Base-by-base conservation (phyloP, 2,329 filamentous ascomycete species). In the Fusarium equiseti region DNA sequence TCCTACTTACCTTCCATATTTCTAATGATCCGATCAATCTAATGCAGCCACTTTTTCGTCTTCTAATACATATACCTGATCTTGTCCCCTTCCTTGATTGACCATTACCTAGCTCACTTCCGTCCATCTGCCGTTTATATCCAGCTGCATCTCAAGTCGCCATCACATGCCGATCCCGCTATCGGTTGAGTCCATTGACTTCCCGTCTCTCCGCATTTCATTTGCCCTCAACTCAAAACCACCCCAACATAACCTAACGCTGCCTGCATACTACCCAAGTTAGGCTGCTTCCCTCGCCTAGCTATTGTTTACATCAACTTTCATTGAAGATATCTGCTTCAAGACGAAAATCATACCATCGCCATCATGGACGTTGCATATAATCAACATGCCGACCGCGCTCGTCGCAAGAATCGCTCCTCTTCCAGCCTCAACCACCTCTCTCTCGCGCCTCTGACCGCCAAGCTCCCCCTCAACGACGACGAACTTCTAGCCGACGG, bases 361-460 rank as follows among this genome's bases (percentile, higher is more conserved):
- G n/a, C 24, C 63, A 68, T 57, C 64, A 78, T 90, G 88, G 89
- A 90, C 70, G 82, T 86, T 67, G 86, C 87, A 63, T 90, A 88
- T 77, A 88, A 87, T 68, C 88, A 88, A 71, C 87, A 90, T 76
- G 82, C 87, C 55, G 85, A 85, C 71, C 84, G 86, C 70, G 82
- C 85, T 46, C 84, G 87, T 64, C 87, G 87, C 69, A 88, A 89
- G 79, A 87, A 85, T 74, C 85, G 86, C 72, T 90, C 89, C 24
- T 84, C 84, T 29, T 87, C 85, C 51, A 89, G 86, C 78, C 81
- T 90, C 68, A 86, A 87, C 74, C 86, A 89, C 73, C 84, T 90
- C 63, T 85, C 87, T 16, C 87, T 91, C 63, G 89, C 88, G n/a
- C 89, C 89, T 29, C 81, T 91, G 58, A 91, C 89, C 26, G 84